Evolutionary conservation across 495 filamentous ascomycete species (phyloP), one percentile per base, ranked within the genome.

Genomic region (Penicillium daleae): DNA sequence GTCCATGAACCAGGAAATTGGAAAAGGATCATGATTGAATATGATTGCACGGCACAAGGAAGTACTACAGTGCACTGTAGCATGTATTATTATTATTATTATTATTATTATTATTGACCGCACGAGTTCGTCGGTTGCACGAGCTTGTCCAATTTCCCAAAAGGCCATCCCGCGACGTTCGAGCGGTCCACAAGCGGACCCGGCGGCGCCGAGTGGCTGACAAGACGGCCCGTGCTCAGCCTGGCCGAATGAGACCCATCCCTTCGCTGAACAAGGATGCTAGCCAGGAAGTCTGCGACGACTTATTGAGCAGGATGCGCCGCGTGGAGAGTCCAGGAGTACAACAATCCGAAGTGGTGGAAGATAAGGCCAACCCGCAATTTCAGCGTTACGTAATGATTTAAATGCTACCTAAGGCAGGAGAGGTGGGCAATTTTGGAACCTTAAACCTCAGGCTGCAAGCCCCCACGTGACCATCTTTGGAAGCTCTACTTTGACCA

Each of bases 321-420:
- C 40, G 40, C 15, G 40, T 42, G n/a, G 40, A 21, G 7, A 42
- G 8, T 19, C 1, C n/a, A n/a, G n/a, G n/a, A n/a, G n/a, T n/a
- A n/a, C n/a, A n/a, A n/a, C n/a, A n/a, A 46, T 46, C n/a, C 42
- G 4, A 5, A 22, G 42, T 2, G 9, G 12, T 21, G 19, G 2
- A 4, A 46, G 42, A 46, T 46, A 46, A 46, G 42, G 42, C 42
- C 42, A 46, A 22, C 42, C 21, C 42, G 42, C 42, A 46, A 46
- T 10, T 46, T 22, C 8, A 46, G 4, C 10, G 42, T 46, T 46
- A 46, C 8, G 19, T 46, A 46, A 46, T 46, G 42, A n/a, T n/a
- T 21, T 21, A 46, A 46, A 22, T 46, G 42, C 42, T 10, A 21
- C 42, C 42, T 21, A 5, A 1, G n/a, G 40, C 21, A 6, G n/a